A percentile compares a stretch with the other conserved stretches of the same genome.
Evolutionary conservation across 768 basidiomycete genomes (phyloP).

Genomic region (Amanita rubescens): DNA sequence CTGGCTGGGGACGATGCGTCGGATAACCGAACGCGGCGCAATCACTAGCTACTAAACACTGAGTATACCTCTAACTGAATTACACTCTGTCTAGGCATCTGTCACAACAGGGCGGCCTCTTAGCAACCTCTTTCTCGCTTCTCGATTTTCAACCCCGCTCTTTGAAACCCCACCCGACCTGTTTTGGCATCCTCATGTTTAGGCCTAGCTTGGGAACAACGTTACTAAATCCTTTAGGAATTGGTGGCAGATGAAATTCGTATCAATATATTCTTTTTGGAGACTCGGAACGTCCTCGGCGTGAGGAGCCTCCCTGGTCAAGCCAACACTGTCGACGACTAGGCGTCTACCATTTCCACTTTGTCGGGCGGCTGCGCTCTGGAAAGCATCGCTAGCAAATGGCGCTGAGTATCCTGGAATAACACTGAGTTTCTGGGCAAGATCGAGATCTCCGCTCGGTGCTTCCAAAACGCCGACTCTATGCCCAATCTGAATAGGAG

Average conservation of each 20-base stretch:
- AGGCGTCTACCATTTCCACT: conserved; percentile 6
- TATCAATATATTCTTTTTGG: conserved; percentile 52
- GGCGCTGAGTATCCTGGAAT: conserved; percentile 55
- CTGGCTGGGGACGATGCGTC: no score
- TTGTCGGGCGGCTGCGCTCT: conserved; percentile 27
- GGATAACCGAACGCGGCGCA: no score
- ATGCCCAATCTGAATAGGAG: conserved; percentile 47
- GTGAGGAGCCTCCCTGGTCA: conserved; percentile 45
- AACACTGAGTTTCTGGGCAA: conserved; percentile 33
- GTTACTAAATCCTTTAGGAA: conserved; percentile 56
- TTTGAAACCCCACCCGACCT: conserved; percentile 48
- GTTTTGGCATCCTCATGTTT: conserved; percentile 36
- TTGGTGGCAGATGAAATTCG: conserved; percentile 41
- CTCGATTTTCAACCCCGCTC: conserved; percentile 19
- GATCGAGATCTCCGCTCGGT: conserved; percentile 53
- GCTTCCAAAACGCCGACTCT: conserved; percentile 76
- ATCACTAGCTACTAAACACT: no score
- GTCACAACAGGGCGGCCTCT: no score
- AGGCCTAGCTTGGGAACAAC: conserved; percentile 44
- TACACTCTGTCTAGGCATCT: no score
- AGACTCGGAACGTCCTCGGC: conserved; percentile 47
- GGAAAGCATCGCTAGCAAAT: conserved; percentile 47
- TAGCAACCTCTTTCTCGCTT: neutral
- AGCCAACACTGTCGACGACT: conserved; percentile 38
- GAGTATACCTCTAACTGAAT: no score